Conservation (phyloP, 1,139 yeast species). For the Blastobotrys illinoisensis region DNA sequence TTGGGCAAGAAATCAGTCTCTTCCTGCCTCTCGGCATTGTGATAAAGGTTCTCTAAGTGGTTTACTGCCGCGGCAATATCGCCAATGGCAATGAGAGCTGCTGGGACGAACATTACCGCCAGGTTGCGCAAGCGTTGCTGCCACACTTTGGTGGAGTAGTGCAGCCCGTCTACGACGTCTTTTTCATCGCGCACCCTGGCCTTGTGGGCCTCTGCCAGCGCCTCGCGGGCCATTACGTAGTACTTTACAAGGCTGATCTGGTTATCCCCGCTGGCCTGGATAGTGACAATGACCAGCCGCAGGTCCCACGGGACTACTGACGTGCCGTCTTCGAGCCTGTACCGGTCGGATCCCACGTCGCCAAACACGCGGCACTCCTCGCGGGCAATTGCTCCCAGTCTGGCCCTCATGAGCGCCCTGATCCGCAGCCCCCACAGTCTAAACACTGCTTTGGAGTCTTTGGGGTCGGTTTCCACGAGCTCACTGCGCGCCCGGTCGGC, state of each 20-base stretch:
- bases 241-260: constrained; percentile 24
- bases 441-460: constrained; percentile 17
- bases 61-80: constrained; percentile 32
- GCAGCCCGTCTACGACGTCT: constrained; percentile 2
- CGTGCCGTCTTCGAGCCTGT: constrained; percentile 23
- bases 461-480: constrained; percentile 9
- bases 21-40: constrained; percentile 12
- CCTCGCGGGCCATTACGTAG: constrained; percentile 29
- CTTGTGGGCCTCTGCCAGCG: constrained; percentile 18
- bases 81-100: constrained; percentile 30
- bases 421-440: constrained; percentile 24
- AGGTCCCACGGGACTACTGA: constrained; percentile 30
- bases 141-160: constrained; percentile 21
- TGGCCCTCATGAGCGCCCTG: constrained; percentile 19
- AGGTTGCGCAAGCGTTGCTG: constrained; percentile 25
- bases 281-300: constrained; percentile 23
- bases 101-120: constrained; percentile 28
- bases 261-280: constrained; percentile 27
- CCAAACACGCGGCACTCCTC: constrained; percentile 25
- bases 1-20: constrained; percentile 14
- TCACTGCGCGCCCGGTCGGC: constrained; percentile 21
- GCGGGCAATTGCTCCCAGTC: constrained; percentile 20
- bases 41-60: constrained; percentile 25
- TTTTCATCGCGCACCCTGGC: neutral
- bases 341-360: constrained; percentile 21